Conservation (phyloP, 2,329 filamentous ascomycete species). For the Talaromyces atroroseus region DNA sequence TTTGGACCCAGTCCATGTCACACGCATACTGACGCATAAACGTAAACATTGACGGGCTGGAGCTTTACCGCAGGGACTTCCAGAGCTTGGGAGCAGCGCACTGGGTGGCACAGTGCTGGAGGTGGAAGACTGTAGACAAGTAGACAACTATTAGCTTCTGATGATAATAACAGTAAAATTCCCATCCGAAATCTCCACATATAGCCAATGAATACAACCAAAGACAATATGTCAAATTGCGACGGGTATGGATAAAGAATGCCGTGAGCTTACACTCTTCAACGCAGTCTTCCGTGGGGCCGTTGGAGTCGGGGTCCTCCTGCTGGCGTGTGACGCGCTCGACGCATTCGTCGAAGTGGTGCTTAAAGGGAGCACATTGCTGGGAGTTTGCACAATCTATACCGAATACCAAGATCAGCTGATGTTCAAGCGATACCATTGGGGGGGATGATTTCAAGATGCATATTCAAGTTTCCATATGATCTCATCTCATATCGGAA, state of each 20-base stretch:
- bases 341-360: conserved; percentile 97
- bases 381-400: conserved; percentile 84
- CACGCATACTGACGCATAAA: conserved; percentile 2
- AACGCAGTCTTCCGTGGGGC: conserved; percentile 86
- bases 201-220: background rate
- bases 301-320: conserved; percentile 66
- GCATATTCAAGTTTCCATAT: background rate
- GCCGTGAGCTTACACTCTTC: conserved; percentile 80
- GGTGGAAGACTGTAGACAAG: conserved; percentile 79
- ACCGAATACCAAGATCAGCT: background rate
- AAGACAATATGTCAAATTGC: background rate
- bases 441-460: background rate
- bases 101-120: conserved; percentile 86
- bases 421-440: background rate
- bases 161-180: background rate
- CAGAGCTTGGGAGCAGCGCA: conserved; percentile 97
- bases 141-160: background rate
- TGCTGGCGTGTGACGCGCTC: conserved; percentile 73
- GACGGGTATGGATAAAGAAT: background rate
- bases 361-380: conserved; percentile 81
- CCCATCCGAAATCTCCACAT: background rate
- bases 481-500: background rate
- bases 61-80: conserved; percentile 75
- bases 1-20: background rate
- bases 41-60: background rate